phyloP scores from a whole-genome alignment of 305 asterid species.

The Fraxinus paxiana region DNA sequence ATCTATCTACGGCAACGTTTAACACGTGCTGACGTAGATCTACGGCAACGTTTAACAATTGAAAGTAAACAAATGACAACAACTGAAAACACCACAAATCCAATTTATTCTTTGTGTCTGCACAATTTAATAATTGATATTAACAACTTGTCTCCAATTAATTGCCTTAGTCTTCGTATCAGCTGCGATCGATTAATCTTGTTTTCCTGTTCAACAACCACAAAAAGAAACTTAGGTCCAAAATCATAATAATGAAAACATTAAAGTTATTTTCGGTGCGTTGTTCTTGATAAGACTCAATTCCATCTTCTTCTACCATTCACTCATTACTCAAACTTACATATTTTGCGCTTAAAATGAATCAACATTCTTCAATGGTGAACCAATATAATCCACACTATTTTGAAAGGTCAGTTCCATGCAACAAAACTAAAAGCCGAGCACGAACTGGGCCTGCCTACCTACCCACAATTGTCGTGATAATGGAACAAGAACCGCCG shows the following conservation, averaged over 20 bases:
- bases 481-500: too few species aligned
- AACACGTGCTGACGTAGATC: too few species aligned
- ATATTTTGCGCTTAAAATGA: too few species aligned
- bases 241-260: background rate
- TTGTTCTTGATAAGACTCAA: background rate
- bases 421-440: background rate
- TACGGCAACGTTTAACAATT: too few species aligned
- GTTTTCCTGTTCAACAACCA: conserved; percentile 28
- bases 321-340: background rate
- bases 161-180: conserved; percentile 27
- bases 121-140: conserved; percentile 29
- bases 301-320: background rate
- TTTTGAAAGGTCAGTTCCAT: background rate
- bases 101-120: conserved; percentile 23
- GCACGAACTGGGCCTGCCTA: background rate
- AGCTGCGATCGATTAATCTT: conserved; percentile 27
- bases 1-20: too few species aligned
- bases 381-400: background rate
- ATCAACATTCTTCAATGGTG: background rate
- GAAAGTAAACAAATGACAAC: background rate
- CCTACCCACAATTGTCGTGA: background rate
- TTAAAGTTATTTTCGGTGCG: background rate
- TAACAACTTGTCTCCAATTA: conserved; percentile 37
- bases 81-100: background rate
- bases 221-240: background rate